Percentiles rank a stretch among this genome's conserved stretches.
Evolutionary conservation across 345 rosid genomes (phyloP).

Genomic region (Tarenaya hassleriana): DNA sequence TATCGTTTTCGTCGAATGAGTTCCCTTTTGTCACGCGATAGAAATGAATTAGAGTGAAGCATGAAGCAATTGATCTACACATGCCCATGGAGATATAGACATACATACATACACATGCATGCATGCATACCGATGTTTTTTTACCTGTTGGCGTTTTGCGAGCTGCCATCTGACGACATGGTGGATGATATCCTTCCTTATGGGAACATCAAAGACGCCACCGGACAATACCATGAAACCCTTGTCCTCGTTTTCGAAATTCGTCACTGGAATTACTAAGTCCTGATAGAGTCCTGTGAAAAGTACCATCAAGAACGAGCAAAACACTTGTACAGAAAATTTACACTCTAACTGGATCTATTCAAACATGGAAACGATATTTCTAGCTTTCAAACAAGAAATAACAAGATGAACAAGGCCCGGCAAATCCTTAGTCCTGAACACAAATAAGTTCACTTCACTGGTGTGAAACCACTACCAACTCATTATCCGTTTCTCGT

Average conservation of each 20-base stretch:
- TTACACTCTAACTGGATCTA: neutral
- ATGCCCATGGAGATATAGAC: too few relatives aligned
- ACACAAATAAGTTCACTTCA: neutral
- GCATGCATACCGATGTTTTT: neutral
- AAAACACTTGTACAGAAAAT: too few relatives aligned
- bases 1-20: constrained; percentile 90
- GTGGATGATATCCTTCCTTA: constrained; percentile 86
- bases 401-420: neutral
- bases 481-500: neutral
- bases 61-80: too few relatives aligned
- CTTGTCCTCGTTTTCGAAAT: constrained; percentile 63
- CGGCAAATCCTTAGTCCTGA: neutral
- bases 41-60: constrained; percentile 3
- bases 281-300: constrained; percentile 61
- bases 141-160: constrained; percentile 89
- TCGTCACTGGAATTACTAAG: constrained; percentile 73
- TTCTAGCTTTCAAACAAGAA: neutral
- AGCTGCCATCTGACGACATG: constrained; percentile 88
- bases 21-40: constrained; percentile 53
- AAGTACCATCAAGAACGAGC: too few relatives aligned
- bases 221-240: constrained; percentile 86
- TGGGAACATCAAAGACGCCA: constrained; percentile 90
- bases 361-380: neutral
- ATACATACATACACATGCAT: too few relatives aligned
- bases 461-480: too few relatives aligned